Evolutionary conservation across 345 rosid species (phyloP).

Genomic region (Mallotus nudiflorus): DNA sequence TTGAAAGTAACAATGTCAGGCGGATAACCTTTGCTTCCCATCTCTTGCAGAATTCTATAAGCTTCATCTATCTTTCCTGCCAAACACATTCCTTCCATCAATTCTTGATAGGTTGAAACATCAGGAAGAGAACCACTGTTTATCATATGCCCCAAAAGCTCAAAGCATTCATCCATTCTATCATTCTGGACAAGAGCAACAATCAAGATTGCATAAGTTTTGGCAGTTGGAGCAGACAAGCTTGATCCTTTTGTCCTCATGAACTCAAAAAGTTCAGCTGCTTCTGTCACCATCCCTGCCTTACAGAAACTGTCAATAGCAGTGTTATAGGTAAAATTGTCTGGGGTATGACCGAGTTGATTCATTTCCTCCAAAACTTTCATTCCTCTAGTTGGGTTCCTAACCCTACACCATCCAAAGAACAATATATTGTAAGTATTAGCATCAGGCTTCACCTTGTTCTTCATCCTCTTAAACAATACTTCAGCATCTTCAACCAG

Average conservation of each 20-base stretch:
- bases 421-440: constrained; percentile 72
- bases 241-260: constrained; percentile 82
- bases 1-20: constrained; percentile 87
- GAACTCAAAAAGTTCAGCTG: constrained; percentile 74
- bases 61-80: constrained; percentile 78
- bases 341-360: constrained; percentile 67
- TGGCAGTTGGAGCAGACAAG: constrained; percentile 84
- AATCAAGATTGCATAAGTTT: constrained; percentile 71
- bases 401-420: constrained; percentile 91
- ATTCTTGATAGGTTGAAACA: constrained; percentile 78
- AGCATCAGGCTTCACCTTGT: constrained; percentile 60
- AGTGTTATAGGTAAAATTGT: constrained; percentile 76
- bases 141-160: constrained; percentile 73
- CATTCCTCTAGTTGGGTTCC: constrained; percentile 73
- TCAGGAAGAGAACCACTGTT: constrained; percentile 84
- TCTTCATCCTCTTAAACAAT: constrained; percentile 56
- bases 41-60: constrained; percentile 74
- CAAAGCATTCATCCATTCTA: constrained; percentile 62
- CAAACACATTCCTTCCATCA: constrained; percentile 78
- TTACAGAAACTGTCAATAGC: constrained; percentile 83
- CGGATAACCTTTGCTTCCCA: constrained; percentile 83
- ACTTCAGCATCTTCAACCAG: constrained; percentile 67
- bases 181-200: constrained; percentile 60
- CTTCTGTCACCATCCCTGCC: constrained; percentile 77
- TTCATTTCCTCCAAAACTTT: constrained; percentile 80